phyloP scores from a whole-genome alignment of 257 asterid species.

The Nicotiana tabacum region DNA sequence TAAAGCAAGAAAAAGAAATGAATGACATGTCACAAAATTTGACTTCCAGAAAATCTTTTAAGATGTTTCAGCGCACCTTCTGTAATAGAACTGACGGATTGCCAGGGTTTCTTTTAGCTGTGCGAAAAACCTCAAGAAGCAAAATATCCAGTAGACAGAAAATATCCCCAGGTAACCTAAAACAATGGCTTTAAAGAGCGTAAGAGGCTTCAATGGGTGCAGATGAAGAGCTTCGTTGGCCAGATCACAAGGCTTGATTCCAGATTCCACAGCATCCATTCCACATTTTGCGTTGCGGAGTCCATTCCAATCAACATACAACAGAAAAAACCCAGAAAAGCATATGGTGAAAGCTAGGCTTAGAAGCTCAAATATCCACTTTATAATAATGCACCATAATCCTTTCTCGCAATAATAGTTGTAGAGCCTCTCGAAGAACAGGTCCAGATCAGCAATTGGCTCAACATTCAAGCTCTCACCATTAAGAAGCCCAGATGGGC shows the following conservation, averaged over 20 bases:
- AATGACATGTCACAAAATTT: background rate
- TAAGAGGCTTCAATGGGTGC: constrained; percentile 81
- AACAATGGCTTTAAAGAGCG: constrained; percentile 68
- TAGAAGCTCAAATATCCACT: constrained; percentile 85
- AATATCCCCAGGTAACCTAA: constrained; percentile 85
- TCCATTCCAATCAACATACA: constrained; percentile 93
- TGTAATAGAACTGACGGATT: constrained; percentile 69
- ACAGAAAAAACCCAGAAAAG: constrained; percentile 81
- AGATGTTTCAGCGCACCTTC: constrained; percentile 46
- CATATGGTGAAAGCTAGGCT: constrained; percentile 81
- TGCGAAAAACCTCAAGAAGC: constrained; percentile 78
- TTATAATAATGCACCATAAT: constrained; percentile 88
- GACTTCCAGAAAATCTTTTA: background rate
- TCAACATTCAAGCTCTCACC: constrained; percentile 64
- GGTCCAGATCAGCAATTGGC: constrained; percentile 80
- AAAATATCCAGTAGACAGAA: constrained; percentile 70
- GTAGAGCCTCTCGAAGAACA: constrained; percentile 89
- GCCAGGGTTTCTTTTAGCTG: constrained; percentile 84
- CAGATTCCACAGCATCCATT: constrained; percentile 98
- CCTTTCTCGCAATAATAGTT: constrained; percentile 91
- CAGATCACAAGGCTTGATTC: constrained; percentile 86
- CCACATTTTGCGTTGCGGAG: constrained; percentile 96
- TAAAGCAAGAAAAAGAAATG: constrained; percentile 10
- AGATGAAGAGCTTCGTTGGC: constrained; percentile 84
- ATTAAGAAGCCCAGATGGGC: constrained; percentile 95